Conservation (phyloP, 129 eudicot genomes). For the Saussurea involucrata region DNA sequence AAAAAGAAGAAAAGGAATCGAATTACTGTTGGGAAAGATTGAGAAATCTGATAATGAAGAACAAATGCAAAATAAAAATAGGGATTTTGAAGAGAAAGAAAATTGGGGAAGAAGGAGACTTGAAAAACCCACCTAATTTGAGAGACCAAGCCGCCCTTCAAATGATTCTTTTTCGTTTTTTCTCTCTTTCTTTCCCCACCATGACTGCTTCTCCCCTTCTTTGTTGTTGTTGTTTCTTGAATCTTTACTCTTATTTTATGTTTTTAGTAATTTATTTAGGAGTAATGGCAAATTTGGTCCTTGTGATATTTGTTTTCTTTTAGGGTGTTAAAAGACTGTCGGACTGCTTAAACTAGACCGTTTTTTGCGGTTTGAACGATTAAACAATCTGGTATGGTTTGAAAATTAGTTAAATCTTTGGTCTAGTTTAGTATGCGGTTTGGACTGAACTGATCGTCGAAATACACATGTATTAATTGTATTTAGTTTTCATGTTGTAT, state of each 20-base stretch:
- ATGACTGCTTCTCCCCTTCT: background rate
- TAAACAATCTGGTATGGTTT: no score
- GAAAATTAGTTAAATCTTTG: no score
- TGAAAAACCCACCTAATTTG: slow-evolving; percentile 25
- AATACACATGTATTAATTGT: no score
- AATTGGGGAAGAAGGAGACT: background rate
- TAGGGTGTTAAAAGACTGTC: no score
- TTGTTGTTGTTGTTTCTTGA: slow-evolving; percentile 32
- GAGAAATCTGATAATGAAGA: slow-evolving; percentile 18
- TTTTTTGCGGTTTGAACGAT: no score
- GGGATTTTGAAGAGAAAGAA: background rate
- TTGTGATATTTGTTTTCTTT: background rate
- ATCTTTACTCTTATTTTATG: slow-evolving; percentile 11
- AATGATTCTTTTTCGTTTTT: background rate
- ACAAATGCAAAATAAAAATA: slow-evolving; percentile 1
- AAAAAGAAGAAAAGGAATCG: slow-evolving; percentile 23
- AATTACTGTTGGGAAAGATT: slow-evolving; percentile 2
- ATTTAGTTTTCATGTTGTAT: no score
- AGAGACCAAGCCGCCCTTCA: slow-evolving; percentile 29
- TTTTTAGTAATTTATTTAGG: background rate
- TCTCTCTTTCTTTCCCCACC: background rate
- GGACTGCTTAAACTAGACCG: no score
- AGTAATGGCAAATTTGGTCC: background rate
- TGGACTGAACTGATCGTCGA: no score
- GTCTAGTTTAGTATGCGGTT: no score